These are phyloP conservation scores for Bisporella sp. DNA, from an alignment of 2,329 filamentous ascomycete species.

Conservation along the genomic window DNA sequence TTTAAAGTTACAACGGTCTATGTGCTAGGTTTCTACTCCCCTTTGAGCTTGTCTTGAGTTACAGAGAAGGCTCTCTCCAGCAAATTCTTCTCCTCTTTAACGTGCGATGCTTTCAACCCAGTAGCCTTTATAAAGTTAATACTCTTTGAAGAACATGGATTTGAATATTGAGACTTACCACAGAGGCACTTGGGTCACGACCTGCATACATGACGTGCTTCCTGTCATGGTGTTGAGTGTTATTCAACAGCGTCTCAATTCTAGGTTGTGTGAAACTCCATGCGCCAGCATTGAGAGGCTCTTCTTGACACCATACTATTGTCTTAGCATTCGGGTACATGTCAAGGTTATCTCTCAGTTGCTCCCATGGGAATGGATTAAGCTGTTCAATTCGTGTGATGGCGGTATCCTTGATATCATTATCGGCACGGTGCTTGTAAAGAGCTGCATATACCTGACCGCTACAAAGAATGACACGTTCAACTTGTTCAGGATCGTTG, in stretches of 20 bases:
- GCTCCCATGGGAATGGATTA: constrained; percentile 97
- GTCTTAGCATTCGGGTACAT: constrained; percentile 95
- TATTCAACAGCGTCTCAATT: constrained; percentile 91
- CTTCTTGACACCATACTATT: constrained; percentile 95
- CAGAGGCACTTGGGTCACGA: constrained; percentile 84
- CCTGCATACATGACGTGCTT: constrained; percentile 98
- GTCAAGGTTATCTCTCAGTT: constrained; percentile 94
- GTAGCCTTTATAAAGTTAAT: constrained; percentile 54
- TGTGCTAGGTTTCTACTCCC: constrained; percentile 27
- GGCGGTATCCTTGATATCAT: constrained; percentile 83
- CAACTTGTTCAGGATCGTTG: constrained; percentile 75
- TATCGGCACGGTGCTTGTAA: constrained; percentile 81
- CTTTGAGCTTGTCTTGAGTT: constrained; percentile 63
- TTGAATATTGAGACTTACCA: constrained; percentile 32
- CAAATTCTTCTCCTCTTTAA: constrained; percentile 88
- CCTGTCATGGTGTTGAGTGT: constrained; percentile 85
- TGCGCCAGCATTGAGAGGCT: constrained; percentile 92
- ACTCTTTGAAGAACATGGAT: neutral
- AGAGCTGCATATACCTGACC: constrained; percentile 92
- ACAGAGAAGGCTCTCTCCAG: constrained; percentile 59
- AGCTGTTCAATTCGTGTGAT: constrained; percentile 96
- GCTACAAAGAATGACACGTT: constrained; percentile 88
- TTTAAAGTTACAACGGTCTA: constrained; percentile 3
- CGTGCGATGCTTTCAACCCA: constrained; percentile 79
- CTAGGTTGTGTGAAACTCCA: constrained; percentile 98